These are phyloP conservation scores for Tricholoma sp. DNA, from an alignment of 768 basidiomycete genomes.

Conservation along the genomic window DNA sequence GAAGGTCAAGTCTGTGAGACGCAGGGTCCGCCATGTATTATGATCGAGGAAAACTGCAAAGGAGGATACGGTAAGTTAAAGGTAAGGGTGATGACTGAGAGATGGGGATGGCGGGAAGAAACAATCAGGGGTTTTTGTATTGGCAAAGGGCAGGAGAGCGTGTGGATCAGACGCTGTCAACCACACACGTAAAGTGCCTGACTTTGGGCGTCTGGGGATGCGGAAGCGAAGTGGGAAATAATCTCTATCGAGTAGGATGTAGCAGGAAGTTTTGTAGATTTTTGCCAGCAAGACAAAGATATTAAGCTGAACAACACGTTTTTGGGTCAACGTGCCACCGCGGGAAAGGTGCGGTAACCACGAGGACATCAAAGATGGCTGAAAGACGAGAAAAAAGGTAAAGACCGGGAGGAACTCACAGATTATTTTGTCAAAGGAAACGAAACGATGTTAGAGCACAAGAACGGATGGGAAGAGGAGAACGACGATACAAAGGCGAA, in stretches of 20 bases:
- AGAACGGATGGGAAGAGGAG: constrained; percentile 21
- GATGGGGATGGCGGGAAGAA: constrained; percentile 16
- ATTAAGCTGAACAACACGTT: constrained; percentile 15
- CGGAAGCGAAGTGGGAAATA: constrained; percentile 3
- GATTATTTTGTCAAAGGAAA: constrained; percentile 7
- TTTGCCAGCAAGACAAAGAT: constrained; percentile 3
- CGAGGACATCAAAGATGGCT: constrained; percentile 5
- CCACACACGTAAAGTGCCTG: constrained; percentile 33
- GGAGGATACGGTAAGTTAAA: constrained; percentile 16
- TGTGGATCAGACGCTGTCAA: constrained; percentile 38
- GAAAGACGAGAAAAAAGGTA: constrained; percentile 5
- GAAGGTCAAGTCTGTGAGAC: constrained; percentile 74
- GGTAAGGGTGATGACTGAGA: constrained; percentile 10
- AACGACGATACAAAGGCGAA: constrained; percentile 33
- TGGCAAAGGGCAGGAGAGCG: constrained; percentile 34
- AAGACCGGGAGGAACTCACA: constrained; percentile 17
- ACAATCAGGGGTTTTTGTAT: constrained; percentile 26
- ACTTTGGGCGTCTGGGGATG: constrained; percentile 26
- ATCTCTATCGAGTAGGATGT: constrained; percentile 6
- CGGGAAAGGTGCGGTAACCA: constrained; percentile 9
- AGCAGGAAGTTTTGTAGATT: not conserved
- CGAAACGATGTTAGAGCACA: constrained; percentile 9
- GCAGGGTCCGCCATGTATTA: constrained; percentile 66
- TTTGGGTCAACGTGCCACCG: constrained; percentile 7
- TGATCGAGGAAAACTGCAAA: constrained; percentile 15